A percentile compares a stretch with the other conserved stretches of the same genome.
These are phyloP conservation scores for Hsuehochloa calcarea DNA, from an alignment of 176 grass and related monocot species.

Conservation along the genomic window DNA sequence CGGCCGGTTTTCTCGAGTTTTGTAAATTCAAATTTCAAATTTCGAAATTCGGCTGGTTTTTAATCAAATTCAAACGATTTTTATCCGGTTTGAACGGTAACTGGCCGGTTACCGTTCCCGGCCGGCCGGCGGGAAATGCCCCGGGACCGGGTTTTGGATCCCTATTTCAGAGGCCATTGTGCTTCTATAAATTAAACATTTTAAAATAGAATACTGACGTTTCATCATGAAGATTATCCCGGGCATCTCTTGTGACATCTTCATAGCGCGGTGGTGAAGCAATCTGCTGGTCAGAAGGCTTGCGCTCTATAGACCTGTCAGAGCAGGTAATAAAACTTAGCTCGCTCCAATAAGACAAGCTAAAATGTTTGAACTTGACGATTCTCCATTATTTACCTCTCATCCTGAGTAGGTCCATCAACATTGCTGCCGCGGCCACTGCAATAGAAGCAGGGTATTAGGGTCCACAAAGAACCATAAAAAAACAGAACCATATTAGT, in stretches of 20 bases:
- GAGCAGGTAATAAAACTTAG: constrained; percentile 4
- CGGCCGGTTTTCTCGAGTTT: too few relatives aligned
- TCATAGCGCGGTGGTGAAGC: constrained; percentile 83
- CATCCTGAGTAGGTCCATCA: constrained; percentile 62
- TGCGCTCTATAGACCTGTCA: constrained; percentile 64
- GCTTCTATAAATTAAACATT: constrained; percentile 9
- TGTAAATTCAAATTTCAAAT: too few relatives aligned
- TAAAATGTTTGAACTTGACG: constrained; percentile 14
- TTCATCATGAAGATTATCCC: constrained; percentile 48
- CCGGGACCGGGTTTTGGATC: too few relatives aligned
- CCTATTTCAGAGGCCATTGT: constrained; percentile 18
- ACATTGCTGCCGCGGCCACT: constrained; percentile 64
- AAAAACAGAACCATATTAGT: not conserved
- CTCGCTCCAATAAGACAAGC: constrained; percentile 4
- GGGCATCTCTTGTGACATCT: constrained; percentile 57
- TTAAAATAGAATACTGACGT: constrained; percentile 39
- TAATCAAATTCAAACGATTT: too few relatives aligned
- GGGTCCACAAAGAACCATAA: constrained; percentile 9
- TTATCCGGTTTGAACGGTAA: too few relatives aligned
- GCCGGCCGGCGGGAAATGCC: too few relatives aligned
- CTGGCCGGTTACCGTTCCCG: too few relatives aligned
- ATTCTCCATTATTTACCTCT: constrained; percentile 54
- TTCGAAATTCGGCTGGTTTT: too few relatives aligned
- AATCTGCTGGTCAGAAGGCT: constrained; percentile 70
- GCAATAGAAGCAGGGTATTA: constrained; percentile 27